Base-by-base conservation (phyloP, 2,329 filamentous ascomycete genomes). In the Chaetomiaceae sp. region DNA sequence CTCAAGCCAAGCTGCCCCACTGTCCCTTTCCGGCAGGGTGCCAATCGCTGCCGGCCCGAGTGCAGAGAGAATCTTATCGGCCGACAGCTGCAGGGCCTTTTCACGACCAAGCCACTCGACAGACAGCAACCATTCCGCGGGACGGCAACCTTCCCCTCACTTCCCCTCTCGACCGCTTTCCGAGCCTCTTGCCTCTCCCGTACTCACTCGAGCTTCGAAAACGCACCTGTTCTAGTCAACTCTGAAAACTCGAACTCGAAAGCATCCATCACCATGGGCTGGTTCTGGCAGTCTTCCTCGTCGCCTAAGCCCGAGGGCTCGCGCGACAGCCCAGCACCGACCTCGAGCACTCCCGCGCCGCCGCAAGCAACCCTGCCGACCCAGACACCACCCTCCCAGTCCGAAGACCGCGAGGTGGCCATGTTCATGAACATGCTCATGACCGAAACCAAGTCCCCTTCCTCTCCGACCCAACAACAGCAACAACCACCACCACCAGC, bases 401-500 rank as follows among this genome's bases (percentile, higher is more conserved):
- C 51, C 52, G 59, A n/a, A 12, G 78, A 81, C 63, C 73, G 75
- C 29, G 80, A 82, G 63, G 69, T 83, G 58, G 73, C 75, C 63
- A 78, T 77, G 62, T 81, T 83, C 68, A 66, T 81, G 60, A 68
- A 75, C 39, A 72, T 77, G 58, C 68, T 79, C 62, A 65, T 73
- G 53, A 63, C 64, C 25, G 69, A 71, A 27, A 33, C 47, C 46
- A 42, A 48, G 22, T 23, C 23, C 8, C 38, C 53, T 11, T 22
- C 33, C 38, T 14, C 20, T n/a, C 22, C 11, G 48, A 65, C 33
- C 61, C 66, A 55, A 51, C 58, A 58, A 29, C 44, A 44, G 38
- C 55, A 29, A 57, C 58, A 53, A 59, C 62, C 39, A 57, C 55
- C 57, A 61, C 67, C 71, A 34, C 12, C 36, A 31, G 12, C 29